A percentile compares a stretch with the other conserved stretches of the same genome.
Conservation (phyloP, 1,139 yeast genomes). For the Pneumocystis oryctolagi region DNA sequence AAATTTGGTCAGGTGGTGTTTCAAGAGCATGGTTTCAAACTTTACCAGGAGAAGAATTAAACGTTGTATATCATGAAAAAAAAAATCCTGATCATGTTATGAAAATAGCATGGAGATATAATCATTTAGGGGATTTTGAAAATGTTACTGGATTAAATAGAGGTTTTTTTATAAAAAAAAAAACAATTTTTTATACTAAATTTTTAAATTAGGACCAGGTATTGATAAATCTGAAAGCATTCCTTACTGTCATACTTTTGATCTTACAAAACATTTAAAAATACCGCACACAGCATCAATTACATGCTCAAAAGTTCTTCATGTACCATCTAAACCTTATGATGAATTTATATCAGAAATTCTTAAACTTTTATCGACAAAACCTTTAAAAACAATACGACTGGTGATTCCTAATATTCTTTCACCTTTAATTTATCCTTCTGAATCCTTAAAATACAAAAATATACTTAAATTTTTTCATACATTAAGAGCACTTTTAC, state of each 20-base stretch:
- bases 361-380: slow-evolving; percentile 4
- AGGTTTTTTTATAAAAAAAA: not conserved
- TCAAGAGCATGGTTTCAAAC: slow-evolving; percentile 50
- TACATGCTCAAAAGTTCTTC: slow-evolving; percentile 1
- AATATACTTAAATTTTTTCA: slow-evolving; percentile 50
- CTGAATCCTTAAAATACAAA: slow-evolving; percentile 34
- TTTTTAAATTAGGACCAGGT: slow-evolving; percentile 11
- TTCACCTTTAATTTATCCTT: slow-evolving; percentile 63
- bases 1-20: slow-evolving; percentile 46
- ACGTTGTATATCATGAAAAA: slow-evolving; percentile 29
- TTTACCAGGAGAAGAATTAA: slow-evolving; percentile 38
- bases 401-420: slow-evolving; percentile 60
- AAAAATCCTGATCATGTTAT: slow-evolving; percentile 38
- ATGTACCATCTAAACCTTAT: slow-evolving; percentile 3
- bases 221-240: slow-evolving; percentile 5
- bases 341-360: slow-evolving; percentile 12
- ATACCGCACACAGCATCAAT: slow-evolving; percentile 4
- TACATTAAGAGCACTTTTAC: slow-evolving; percentile 41
- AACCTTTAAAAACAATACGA: slow-evolving; percentile 33
- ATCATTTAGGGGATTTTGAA: slow-evolving; percentile 31
- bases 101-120: slow-evolving; percentile 83
- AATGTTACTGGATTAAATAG: slow-evolving; percentile 16
- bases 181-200: slow-evolving; percentile 11
- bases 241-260: slow-evolving; percentile 13
- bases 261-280: slow-evolving; percentile 13